Evolutionary conservation across 768 basidiomycete species (phyloP).

Genomic region (Boletus rubropictus): DNA sequence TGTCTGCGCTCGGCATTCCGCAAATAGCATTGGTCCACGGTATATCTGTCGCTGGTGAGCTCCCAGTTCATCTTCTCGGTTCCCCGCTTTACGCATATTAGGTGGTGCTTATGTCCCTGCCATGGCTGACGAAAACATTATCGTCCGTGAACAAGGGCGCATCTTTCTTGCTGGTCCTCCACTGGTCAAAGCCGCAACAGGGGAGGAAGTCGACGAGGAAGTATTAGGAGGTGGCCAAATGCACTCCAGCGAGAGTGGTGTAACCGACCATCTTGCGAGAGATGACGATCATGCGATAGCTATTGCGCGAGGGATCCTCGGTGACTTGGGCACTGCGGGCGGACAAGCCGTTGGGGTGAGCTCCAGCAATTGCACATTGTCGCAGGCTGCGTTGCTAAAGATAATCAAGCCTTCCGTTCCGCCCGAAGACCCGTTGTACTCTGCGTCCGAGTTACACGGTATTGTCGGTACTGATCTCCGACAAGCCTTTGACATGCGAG

Average conservation of each 20-base stretch:
- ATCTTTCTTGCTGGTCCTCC: slow-evolving; percentile 96
- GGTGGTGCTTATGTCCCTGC: slow-evolving; percentile 93
- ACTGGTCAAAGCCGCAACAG: slow-evolving; percentile 90
- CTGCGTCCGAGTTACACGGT: slow-evolving; percentile 77
- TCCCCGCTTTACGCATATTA: slow-evolving; percentile 22
- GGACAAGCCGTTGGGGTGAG: slow-evolving; percentile 46
- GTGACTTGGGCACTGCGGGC: slow-evolving; percentile 68
- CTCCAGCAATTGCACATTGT: slow-evolving; percentile 18
- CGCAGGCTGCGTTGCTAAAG: slow-evolving; percentile 8
- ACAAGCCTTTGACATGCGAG: slow-evolving; percentile 89
- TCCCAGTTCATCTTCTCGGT: neutral
- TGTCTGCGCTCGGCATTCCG: slow-evolving; percentile 87
- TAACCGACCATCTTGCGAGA: slow-evolving; percentile 81
- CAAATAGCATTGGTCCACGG: slow-evolving; percentile 93
- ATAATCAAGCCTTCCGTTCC: slow-evolving; percentile 46
- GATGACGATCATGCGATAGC: slow-evolving; percentile 83
- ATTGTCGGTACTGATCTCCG: slow-evolving; percentile 88
- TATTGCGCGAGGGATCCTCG: slow-evolving; percentile 69
- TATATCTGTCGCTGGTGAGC: slow-evolving; percentile 79
- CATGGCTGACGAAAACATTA: slow-evolving; percentile 93
- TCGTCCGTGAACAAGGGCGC: slow-evolving; percentile 83
- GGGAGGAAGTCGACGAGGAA: slow-evolving; percentile 90
- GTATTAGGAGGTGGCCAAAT: slow-evolving; percentile 85
- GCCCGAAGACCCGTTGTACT: slow-evolving; percentile 72
- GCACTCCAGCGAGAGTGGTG: slow-evolving; percentile 89